A percentile compares a stretch with the other conserved stretches of the same genome.
Evolutionary conservation across 2,329 filamentous ascomycete genomes (phyloP).

Genomic region (Neurospora sp.): DNA sequence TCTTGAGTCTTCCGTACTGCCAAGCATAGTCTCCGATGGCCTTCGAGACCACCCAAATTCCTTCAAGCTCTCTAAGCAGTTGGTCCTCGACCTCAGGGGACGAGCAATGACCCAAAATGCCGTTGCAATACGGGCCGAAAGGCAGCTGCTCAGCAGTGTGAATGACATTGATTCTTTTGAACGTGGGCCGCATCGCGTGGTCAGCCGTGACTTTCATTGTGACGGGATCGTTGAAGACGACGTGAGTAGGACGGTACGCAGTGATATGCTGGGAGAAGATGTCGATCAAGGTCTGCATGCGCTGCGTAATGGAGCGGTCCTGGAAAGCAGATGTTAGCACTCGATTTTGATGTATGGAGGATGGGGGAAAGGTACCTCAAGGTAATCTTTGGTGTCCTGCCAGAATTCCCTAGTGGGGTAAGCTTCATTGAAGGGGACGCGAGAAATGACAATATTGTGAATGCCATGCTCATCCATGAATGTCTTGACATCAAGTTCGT

Average conservation of each 20-base stretch:
- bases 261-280: slow-evolving; percentile 10
- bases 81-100: slow-evolving; percentile 11
- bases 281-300: slow-evolving; percentile 9
- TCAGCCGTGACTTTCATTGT: slow-evolving; percentile 16
- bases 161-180: slow-evolving; percentile 16
- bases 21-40: slow-evolving; percentile 16
- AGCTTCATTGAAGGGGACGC: slow-evolving; percentile 9
- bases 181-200: slow-evolving; percentile 3
- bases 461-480: slow-evolving; percentile 15
- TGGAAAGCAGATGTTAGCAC: background rate
- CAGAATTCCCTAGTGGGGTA: slow-evolving; percentile 15
- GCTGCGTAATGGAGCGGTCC: slow-evolving; percentile 5
- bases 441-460: slow-evolving; percentile 13
- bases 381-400: slow-evolving; percentile 13
- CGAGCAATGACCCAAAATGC: slow-evolving; percentile 15
- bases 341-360: background rate
- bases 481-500: slow-evolving; percentile 8
- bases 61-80: slow-evolving; percentile 14
- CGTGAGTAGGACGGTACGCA: slow-evolving; percentile 14
- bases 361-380: slow-evolving; percentile 10
- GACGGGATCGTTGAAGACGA: slow-evolving; percentile 18
- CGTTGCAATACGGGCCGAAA: slow-evolving; percentile 15
- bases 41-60: slow-evolving; percentile 16
- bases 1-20: slow-evolving; percentile 13
- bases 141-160: slow-evolving; percentile 19